Base-by-base conservation (phyloP, 2,329 filamentous ascomycete genomes). In the Didymella pinodella region DNA sequence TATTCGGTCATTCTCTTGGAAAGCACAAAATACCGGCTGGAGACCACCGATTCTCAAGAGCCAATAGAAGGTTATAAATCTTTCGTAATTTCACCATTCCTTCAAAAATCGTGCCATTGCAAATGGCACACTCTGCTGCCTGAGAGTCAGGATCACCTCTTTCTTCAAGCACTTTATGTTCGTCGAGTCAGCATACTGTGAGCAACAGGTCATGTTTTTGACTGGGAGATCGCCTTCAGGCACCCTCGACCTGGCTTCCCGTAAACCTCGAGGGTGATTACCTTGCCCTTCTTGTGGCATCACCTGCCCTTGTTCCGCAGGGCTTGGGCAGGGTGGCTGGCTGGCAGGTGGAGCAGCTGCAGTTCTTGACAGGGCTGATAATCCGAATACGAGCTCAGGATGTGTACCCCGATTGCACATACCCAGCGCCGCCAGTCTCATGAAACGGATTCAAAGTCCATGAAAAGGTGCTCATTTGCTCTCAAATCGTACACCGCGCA, bases 181-280 rank as follows among this genome's bases (percentile, higher is more conserved):
- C n/a, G 34, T 44, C 58, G 36, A 56, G 51, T 56, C 55, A 49
- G 58, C 46, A 67, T 55, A 62, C 62, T 65, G 58, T 60, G 64
- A 63, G 59, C 67, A 65, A 62, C 63, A 62, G 65, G 57, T 57
- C 53, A 60, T 56, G 61, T 62, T 59, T 61, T 61, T 57, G 60
- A 67, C 51, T 65, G 62, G 54, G 57, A 59, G 73, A 76, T 76
- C 69, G 64, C 55, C 74, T 47, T 67, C 71, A 72, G 67, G 73
- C 66, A 65, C 72, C 72, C 71, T 75, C 74, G 66, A 75, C 74
- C 74, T 69, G 73, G 74, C 73, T 74, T 75, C 74, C 74, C 73
- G 73, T 68, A 59, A 56, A 65, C 72, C 69, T 74, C 59, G 71
- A 73, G 71, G 74, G 67, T 73, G 36, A 31, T 22, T 43, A 31